A percentile compares a stretch with the other conserved stretches of the same genome.
phyloP scores from a whole-genome alignment of 2,329 filamentous ascomycete genomes.

The Paraphoma chrysanthemicola region DNA sequence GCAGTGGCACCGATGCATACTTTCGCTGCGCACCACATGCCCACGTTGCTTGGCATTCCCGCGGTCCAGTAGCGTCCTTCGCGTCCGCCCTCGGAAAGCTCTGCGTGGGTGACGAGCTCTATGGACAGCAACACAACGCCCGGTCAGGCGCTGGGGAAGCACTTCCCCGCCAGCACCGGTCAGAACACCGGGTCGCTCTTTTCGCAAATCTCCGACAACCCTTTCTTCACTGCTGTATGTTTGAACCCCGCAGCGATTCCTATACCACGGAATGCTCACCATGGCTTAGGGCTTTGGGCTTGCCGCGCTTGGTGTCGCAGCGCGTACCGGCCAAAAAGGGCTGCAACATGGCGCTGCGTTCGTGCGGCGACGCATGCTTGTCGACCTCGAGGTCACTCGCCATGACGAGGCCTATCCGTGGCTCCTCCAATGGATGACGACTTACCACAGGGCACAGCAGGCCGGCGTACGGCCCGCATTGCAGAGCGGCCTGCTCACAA shows the following conservation, averaged over 20 bases:
- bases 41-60: slow-evolving; percentile 13
- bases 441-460: slow-evolving; percentile 73
- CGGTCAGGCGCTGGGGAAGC: slow-evolving; percentile 47
- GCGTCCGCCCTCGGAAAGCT: slow-evolving; percentile 14
- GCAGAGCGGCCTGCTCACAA: slow-evolving; percentile 55
- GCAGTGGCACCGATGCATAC: slow-evolving; percentile 3
- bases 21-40: slow-evolving; percentile 4
- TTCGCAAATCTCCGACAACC: slow-evolving; percentile 57
- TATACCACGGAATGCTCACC: slow-evolving; percentile 38
- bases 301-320: slow-evolving; percentile 81
- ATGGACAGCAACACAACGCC: slow-evolving; percentile 47
- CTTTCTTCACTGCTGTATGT: slow-evolving; percentile 61
- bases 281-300: slow-evolving; percentile 78
- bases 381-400: slow-evolving; percentile 94
- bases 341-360: slow-evolving; percentile 74
- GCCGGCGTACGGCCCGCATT: slow-evolving; percentile 38
- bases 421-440: slow-evolving; percentile 93
- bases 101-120: slow-evolving; percentile 8
- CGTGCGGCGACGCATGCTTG: slow-evolving; percentile 83
- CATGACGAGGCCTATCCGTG: slow-evolving; percentile 93
- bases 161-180: slow-evolving; percentile 36
- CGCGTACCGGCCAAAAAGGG: slow-evolving; percentile 81
- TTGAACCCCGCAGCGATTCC: slow-evolving; percentile 53
- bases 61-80: slow-evolving; percentile 19
- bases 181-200: slow-evolving; percentile 50